Conservation (phyloP, 495 filamentous ascomycete genomes). For the Cercophora samala region DNA sequence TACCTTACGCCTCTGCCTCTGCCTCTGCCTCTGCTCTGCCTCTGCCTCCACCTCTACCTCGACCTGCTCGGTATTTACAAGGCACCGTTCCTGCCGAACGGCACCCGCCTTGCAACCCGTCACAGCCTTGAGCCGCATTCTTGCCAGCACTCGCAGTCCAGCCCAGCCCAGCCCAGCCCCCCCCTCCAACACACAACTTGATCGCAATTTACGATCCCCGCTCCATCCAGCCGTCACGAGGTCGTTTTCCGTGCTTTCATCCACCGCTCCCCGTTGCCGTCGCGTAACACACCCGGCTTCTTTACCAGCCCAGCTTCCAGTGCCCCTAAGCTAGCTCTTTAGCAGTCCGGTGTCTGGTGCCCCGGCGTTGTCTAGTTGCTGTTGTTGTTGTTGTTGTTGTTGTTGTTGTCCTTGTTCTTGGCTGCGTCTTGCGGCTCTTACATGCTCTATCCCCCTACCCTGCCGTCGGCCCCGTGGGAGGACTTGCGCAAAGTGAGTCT, state of each 20-base stretch:
- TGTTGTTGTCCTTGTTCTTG: constrained; percentile 20
- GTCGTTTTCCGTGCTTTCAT: constrained; percentile 29
- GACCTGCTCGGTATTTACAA: not conserved
- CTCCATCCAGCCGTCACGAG: constrained; percentile 36
- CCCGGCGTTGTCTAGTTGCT: not conserved
- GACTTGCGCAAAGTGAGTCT: constrained; percentile 15
- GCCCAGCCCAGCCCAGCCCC: constrained; percentile 18
- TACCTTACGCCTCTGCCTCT: no score
- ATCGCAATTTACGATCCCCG: constrained; percentile 32
- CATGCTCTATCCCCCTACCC: constrained; percentile 27
- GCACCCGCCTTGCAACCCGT: constrained; percentile 22
- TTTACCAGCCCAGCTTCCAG: constrained; percentile 1
- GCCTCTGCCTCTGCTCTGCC: no score
- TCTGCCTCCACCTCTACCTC: constrained; percentile 18
- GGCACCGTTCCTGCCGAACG: constrained; percentile 17
- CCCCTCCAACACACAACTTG: constrained; percentile 11
- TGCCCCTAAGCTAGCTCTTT: no score
- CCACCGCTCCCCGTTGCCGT: constrained; percentile 9
- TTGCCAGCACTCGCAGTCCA: constrained; percentile 18
- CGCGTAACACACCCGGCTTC: constrained; percentile 12
- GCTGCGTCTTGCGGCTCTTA: constrained; percentile 34
- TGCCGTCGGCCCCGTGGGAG: constrained; percentile 23
- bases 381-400: constrained; percentile 16
- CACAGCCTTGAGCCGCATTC: constrained; percentile 33
- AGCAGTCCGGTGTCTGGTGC: constrained; percentile 1